phyloP scores from a whole-genome alignment of 164 flowering plant species.

The Aristolochia contorta region DNA sequence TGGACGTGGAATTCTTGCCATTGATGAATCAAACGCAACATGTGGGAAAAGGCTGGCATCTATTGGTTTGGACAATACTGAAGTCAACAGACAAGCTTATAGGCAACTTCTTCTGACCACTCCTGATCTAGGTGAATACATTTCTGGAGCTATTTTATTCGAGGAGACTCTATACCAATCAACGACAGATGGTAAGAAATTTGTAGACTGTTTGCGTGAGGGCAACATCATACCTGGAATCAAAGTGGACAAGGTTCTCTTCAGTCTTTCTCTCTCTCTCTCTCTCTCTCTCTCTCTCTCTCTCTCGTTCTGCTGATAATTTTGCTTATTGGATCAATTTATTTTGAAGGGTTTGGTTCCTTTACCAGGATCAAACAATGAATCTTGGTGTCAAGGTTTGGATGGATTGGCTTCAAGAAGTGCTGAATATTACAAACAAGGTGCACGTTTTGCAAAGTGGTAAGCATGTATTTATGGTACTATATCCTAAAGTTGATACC shows the following conservation, averaged over 20 bases:
- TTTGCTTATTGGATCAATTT: neutral
- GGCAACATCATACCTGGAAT: slow-evolving; percentile 75
- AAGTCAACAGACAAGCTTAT: slow-evolving; percentile 71
- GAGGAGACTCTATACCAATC: slow-evolving; percentile 93
- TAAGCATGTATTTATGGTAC: slow-evolving; percentile 11
- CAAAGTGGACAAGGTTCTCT: slow-evolving; percentile 81
- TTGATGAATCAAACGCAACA: slow-evolving; percentile 83
- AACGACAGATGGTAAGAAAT: slow-evolving; percentile 70
- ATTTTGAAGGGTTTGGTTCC: slow-evolving; percentile 71
- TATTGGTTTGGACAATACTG: slow-evolving; percentile 75
- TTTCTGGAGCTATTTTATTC: slow-evolving; percentile 83
- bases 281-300: neutral
- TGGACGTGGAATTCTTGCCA: slow-evolving; percentile 82
- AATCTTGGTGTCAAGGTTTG: slow-evolving; percentile 92
- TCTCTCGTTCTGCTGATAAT: neutral
- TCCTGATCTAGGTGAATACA: slow-evolving; percentile 75
- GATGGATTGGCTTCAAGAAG: slow-evolving; percentile 88
- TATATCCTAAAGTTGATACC: too few relatives aligned
- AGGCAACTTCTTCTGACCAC: slow-evolving; percentile 71
- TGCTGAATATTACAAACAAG: slow-evolving; percentile 87
- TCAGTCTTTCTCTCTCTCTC: neutral
- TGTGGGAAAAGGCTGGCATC: slow-evolving; percentile 77
- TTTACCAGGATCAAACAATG: slow-evolving; percentile 78
- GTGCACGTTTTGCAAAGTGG: slow-evolving; percentile 95
- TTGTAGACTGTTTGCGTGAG: slow-evolving; percentile 64